Conservation (phyloP, 2,329 filamentous ascomycete genomes). For the Daldinia sp. region DNA sequence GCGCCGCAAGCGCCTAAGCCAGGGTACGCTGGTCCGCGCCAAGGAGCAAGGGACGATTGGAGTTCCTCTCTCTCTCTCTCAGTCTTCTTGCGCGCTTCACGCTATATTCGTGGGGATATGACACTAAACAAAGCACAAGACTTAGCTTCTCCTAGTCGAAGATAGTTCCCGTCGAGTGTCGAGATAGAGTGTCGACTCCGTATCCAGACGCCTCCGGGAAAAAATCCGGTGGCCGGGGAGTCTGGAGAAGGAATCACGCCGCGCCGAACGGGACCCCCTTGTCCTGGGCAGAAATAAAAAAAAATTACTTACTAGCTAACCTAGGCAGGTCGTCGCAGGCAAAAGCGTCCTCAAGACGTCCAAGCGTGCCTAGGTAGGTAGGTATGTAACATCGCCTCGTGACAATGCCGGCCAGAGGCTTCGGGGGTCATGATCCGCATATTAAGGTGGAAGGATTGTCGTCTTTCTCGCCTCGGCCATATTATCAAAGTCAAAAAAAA, state of each 20-base stretch:
- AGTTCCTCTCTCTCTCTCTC: no score
- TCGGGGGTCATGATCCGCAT: constrained; percentile 3
- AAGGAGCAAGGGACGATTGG: neutral
- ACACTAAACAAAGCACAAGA: neutral
- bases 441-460: neutral
- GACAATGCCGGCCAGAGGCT: neutral
- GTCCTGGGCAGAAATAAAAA: neutral
- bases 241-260: neutral
- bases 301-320: neutral
- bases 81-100: neutral
- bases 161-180: neutral
- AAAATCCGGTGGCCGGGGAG: neutral
- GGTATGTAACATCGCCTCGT: constrained; percentile 8
- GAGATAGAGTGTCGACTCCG: neutral
- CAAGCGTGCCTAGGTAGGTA: constrained; percentile 9
- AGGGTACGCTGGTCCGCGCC: neutral
- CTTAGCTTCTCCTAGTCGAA: neutral
- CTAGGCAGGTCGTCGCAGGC: neutral
- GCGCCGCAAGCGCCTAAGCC: neutral
- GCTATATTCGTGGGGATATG: neutral
- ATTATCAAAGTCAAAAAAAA: neutral
- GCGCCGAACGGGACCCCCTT: neutral
- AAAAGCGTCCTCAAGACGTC: neutral
- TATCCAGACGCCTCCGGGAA: neutral
- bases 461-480: neutral